Evolutionary conservation across 495 filamentous ascomycete species (phyloP).

Genomic region (Annulohypoxylon stygium): DNA sequence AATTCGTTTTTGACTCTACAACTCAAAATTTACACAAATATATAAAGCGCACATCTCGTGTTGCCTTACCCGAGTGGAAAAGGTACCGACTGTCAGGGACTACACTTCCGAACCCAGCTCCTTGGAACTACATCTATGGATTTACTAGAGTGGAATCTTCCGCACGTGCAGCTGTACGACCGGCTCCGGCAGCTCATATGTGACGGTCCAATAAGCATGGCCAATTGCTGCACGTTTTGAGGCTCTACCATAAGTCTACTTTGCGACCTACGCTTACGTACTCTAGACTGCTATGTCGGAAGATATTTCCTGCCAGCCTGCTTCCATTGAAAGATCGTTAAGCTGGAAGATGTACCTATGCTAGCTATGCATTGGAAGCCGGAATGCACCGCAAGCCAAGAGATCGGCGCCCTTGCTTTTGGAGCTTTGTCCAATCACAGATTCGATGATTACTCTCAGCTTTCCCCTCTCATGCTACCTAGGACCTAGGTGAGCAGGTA

Average conservation of each 20-base stretch:
- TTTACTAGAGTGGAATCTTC: slow-evolving; percentile 14
- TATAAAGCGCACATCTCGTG: not conserved
- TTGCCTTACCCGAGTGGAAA: not conserved
- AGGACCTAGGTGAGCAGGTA: not conserved
- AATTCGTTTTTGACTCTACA: not conserved
- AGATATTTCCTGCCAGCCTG: slow-evolving; percentile 2
- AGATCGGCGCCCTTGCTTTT: slow-evolving; percentile 14
- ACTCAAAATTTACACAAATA: not conserved
- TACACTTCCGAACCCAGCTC: slow-evolving; percentile 13
- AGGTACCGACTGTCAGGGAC: not conserved
- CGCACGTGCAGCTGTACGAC: slow-evolving; percentile 15
- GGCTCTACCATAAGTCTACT: slow-evolving; percentile 29
- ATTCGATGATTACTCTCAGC: slow-evolving; percentile 34
- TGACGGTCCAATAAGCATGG: slow-evolving; percentile 36
- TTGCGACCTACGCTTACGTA: not conserved
- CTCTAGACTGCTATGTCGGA: slow-evolving; percentile 11
- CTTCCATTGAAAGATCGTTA: not conserved
- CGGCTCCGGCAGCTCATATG: slow-evolving; percentile 2
- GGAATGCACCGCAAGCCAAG: not conserved
- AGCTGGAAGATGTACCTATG: slow-evolving; percentile 1
- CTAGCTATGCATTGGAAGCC: slow-evolving; percentile 17
- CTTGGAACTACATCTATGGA: not conserved
- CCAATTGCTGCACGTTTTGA: slow-evolving; percentile 37
- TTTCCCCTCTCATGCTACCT: slow-evolving; percentile 15
- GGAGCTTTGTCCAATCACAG: slow-evolving; percentile 37